Conservation (phyloP, 2,329 filamentous ascomycete genomes). For the Neopestalotiopsis sp. region DNA sequence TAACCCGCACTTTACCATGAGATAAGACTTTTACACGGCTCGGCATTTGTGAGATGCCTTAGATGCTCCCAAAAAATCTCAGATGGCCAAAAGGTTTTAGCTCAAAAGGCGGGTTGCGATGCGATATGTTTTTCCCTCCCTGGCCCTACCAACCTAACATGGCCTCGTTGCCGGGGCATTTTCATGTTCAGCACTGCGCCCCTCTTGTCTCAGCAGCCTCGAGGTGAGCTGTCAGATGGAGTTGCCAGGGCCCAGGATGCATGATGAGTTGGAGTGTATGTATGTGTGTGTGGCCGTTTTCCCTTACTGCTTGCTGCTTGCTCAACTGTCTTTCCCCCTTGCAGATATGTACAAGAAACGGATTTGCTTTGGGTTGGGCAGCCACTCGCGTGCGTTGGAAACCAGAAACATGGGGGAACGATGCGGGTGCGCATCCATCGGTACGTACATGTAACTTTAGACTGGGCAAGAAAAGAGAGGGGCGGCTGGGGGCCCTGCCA, state of each 20-base stretch:
- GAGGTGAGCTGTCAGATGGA: neutral
- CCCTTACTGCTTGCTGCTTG: neutral
- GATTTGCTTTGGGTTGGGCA: neutral
- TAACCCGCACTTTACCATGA: too few species aligned
- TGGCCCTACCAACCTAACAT: neutral
- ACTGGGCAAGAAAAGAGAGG: neutral
- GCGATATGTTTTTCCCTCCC: neutral
- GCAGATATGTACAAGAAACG: neutral
- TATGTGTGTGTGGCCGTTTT: neutral
- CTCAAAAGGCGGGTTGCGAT: neutral
- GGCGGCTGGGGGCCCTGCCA: neutral
- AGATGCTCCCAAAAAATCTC: too few species aligned
- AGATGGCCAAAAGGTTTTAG: too few species aligned
- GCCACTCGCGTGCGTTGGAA: neutral
- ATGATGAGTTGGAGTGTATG: neutral
- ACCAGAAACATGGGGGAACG: neutral
- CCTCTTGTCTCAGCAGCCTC: neutral
- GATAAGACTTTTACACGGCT: too few species aligned
- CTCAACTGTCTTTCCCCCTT: neutral
- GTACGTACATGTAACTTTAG: neutral
- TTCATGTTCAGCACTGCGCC: neutral
- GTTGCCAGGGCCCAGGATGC: neutral
- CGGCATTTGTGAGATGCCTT: too few species aligned
- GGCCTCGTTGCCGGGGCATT: neutral
- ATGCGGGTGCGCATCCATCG: neutral